Base-by-base conservation (phyloP, 2,329 filamentous ascomycete species). In the Fusarium piperis region DNA sequence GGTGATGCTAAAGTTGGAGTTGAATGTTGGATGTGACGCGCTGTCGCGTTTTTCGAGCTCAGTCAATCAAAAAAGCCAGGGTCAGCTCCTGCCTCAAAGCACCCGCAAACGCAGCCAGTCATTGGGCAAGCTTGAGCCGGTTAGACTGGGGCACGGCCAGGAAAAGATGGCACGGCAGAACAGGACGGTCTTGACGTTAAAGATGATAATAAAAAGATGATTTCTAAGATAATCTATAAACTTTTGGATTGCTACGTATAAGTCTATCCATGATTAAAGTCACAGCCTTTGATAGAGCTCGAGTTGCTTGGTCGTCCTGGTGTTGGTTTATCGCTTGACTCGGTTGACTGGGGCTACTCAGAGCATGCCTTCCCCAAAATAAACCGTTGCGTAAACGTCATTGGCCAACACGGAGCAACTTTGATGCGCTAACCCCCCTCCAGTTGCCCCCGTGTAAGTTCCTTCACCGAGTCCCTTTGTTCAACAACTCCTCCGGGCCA, bases 41-140 rank as follows among this genome's bases (percentile, higher is more conserved):
- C 67, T 53, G 70, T 73, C 70, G 70, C 70, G 70, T 72, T 72
- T 73, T 71, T 73, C 48, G 70, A 70, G 56, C 52, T 59, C 53
- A 28, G 32, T 71, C 67, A 71, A 57, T 68, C 65, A 69, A 71
- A 68, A 65, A 64, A 23, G 59, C 64, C 70, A 62, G 59, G 66
- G 59, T 41, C 65, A 71, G 65, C 68, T 69, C 62, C 48, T 36
- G 63, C 67, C 30, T 60, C 36, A 46, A 39, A 65, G 48, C 39
- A 23, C 52, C 28, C 18, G 53, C 36, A 38, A n/a, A 56, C 20
- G 28, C 60, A 35, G 28, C 28, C 33, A 58, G 30, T 18, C 33
- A 63, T 63, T 63, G 53, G 61, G 60, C 30, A 30, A 51, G 53
- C 53, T 59, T 15, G 18, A 60, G 39, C 30, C 46, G 13, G 33